These are phyloP conservation scores for Porpolomopsis calyptriformis DNA, from an alignment of 768 basidiomycete genomes.

Conservation along the genomic window DNA sequence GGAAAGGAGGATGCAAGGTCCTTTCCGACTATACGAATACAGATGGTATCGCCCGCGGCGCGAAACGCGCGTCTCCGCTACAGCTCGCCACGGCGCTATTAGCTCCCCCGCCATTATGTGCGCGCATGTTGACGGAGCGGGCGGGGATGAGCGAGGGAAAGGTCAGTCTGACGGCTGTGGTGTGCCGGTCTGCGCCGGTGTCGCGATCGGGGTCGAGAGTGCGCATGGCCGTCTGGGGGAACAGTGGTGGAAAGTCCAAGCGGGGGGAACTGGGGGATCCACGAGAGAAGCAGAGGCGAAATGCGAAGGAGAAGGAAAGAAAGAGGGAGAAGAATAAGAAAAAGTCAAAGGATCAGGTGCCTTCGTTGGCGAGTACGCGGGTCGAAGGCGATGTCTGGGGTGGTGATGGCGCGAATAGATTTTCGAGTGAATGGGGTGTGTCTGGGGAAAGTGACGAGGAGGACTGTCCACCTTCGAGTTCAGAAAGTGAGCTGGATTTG, in stretches of 20 bases:
- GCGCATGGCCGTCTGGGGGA: slow-evolving; percentile 16
- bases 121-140: slow-evolving; percentile 25
- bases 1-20: no score
- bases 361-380: slow-evolving; percentile 50
- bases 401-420: background rate
- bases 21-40: slow-evolving; percentile 29
- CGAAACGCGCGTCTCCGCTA: no score
- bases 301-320: slow-evolving; percentile 13
- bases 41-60: no score
- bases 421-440: slow-evolving; percentile 13
- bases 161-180: slow-evolving; percentile 45
- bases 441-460: slow-evolving; percentile 24
- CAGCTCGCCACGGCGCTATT: slow-evolving; percentile 10
- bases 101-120: slow-evolving; percentile 29
- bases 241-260: background rate
- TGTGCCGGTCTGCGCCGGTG: slow-evolving; percentile 61
- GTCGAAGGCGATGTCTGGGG: slow-evolving; percentile 51
- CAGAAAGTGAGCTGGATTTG: slow-evolving; percentile 47
- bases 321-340: slow-evolving; percentile 17
- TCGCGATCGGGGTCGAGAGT: slow-evolving; percentile 46
- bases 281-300: slow-evolving; percentile 7
- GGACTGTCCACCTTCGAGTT: slow-evolving; percentile 28
- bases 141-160: slow-evolving; percentile 27
- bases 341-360: slow-evolving; percentile 32
- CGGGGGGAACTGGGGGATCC: background rate